These are phyloP conservation scores for Adenanthera pavonina DNA, from an alignment of 306 rosid species.

Conservation along the genomic window DNA sequence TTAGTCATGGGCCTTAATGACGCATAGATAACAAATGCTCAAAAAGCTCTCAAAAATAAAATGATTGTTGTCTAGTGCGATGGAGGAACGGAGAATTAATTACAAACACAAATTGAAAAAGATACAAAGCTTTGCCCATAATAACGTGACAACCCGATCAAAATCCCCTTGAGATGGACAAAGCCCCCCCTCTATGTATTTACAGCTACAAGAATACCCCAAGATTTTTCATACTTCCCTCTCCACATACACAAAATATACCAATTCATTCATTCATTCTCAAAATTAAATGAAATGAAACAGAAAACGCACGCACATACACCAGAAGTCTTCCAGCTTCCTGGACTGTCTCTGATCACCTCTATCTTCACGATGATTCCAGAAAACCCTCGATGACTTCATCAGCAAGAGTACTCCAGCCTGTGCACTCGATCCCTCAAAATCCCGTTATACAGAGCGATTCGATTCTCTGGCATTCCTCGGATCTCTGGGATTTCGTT, in stretches of 20 bases:
- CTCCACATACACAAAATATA: constrained; percentile 31
- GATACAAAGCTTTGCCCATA: constrained; percentile 7
- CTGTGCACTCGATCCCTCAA: constrained; percentile 43
- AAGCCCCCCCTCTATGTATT: background rate
- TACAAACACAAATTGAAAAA: background rate
- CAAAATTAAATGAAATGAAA: background rate
- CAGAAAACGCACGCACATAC: background rate
- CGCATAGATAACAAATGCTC: too few relatives aligned
- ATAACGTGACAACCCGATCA: background rate
- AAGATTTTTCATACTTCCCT: constrained; percentile 23
- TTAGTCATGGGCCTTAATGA: too few relatives aligned
- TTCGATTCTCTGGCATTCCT: constrained; percentile 46
- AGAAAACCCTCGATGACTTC: background rate
- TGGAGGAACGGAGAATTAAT: background rate
- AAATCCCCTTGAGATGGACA: constrained; percentile 19
- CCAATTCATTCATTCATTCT: background rate
- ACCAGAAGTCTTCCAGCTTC: constrained; percentile 3
- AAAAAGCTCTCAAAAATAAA: background rate
- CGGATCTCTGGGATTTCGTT: constrained; percentile 19
- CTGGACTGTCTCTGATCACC: background rate
- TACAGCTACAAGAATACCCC: constrained; percentile 36
- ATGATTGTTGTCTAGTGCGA: background rate
- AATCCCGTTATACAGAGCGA: constrained; percentile 50
- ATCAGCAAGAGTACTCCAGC: constrained; percentile 39
- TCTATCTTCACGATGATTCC: background rate